Percentiles rank a stretch among this genome's conserved stretches.
Evolutionary conservation across 129 eudicot species (phyloP).

Genomic region (Flaveria trinervia): DNA sequence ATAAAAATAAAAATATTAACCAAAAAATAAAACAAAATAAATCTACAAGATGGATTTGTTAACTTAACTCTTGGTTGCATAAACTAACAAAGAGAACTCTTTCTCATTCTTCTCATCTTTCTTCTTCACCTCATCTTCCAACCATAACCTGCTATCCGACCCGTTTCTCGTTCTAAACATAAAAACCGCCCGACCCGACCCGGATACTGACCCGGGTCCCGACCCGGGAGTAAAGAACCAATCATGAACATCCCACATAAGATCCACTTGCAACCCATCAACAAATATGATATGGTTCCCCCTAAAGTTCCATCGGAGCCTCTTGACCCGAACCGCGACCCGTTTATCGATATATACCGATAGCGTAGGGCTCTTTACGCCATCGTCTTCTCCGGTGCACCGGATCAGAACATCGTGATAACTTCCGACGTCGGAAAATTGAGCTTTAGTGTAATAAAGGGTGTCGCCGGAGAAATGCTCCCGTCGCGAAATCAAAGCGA

Average conservation of each 20-base stretch:
- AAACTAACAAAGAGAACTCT: slow-evolving; percentile 70
- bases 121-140: slow-evolving; percentile 57
- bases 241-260: slow-evolving; percentile 97
- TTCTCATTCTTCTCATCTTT: slow-evolving; percentile 57
- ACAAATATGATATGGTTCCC: slow-evolving; percentile 88
- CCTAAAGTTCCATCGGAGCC: slow-evolving; percentile 91
- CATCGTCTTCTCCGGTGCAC: slow-evolving; percentile 66
- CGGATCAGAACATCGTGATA: slow-evolving; percentile 67
- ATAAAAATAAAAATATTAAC: background rate
- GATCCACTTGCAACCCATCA: slow-evolving; percentile 83
- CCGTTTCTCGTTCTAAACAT: slow-evolving; percentile 85
- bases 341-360: slow-evolving; percentile 77
- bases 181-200: slow-evolving; percentile 61
- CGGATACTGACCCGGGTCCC: slow-evolving; percentile 1
- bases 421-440: slow-evolving; percentile 64
- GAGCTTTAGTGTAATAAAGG: slow-evolving; percentile 64
- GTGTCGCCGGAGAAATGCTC: slow-evolving; percentile 79
- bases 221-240: slow-evolving; percentile 62
- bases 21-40: slow-evolving; percentile 3
- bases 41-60: slow-evolving; percentile 12
- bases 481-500: slow-evolving; percentile 51
- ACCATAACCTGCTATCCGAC: slow-evolving; percentile 80
- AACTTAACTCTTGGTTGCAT: slow-evolving; percentile 60
- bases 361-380: slow-evolving; percentile 59
- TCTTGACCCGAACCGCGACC: slow-evolving; percentile 68